phyloP scores from a whole-genome alignment of 352 stramenopile species.

The Phytophthora litchii region DNA sequence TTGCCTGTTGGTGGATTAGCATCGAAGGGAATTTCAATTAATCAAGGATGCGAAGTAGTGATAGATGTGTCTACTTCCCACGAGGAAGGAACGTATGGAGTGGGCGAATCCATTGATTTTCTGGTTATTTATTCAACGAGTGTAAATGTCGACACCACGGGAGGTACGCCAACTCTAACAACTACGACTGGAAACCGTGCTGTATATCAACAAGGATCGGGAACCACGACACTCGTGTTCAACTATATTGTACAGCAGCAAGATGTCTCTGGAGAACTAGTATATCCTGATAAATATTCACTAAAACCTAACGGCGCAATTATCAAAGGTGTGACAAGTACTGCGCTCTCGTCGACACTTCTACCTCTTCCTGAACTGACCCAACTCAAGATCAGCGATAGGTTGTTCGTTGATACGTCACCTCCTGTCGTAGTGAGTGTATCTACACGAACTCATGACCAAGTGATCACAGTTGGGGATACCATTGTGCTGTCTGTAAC shows the following conservation, averaged over 20 bases:
- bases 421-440: conserved; percentile 47
- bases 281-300: conserved; percentile 50
- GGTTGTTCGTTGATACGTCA: conserved; percentile 43
- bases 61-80: conserved; percentile 43
- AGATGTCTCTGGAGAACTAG: conserved; percentile 38
- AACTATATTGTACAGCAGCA: conserved; percentile 54
- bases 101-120: conserved; percentile 69
- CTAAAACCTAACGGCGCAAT: conserved; percentile 49
- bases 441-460: conserved; percentile 41
- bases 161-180: conserved; percentile 42
- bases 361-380: conserved; percentile 35
- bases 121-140: conserved; percentile 49
- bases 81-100: conserved; percentile 56
- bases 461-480: conserved; percentile 61
- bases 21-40: conserved; percentile 63
- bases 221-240: conserved; percentile 49
- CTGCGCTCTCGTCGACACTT: conserved; percentile 42
- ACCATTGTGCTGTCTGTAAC: conserved; percentile 42
- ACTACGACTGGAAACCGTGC: conserved; percentile 50
- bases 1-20: conserved; percentile 46
- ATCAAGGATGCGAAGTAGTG: conserved; percentile 50
- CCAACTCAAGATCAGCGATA: conserved; percentile 17
- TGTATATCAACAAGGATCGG: conserved; percentile 49
- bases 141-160: conserved; percentile 48
- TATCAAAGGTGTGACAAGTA: conserved; percentile 32